phyloP scores from a whole-genome alignment of 331 rosid species.

The Quercus phellos region DNA sequence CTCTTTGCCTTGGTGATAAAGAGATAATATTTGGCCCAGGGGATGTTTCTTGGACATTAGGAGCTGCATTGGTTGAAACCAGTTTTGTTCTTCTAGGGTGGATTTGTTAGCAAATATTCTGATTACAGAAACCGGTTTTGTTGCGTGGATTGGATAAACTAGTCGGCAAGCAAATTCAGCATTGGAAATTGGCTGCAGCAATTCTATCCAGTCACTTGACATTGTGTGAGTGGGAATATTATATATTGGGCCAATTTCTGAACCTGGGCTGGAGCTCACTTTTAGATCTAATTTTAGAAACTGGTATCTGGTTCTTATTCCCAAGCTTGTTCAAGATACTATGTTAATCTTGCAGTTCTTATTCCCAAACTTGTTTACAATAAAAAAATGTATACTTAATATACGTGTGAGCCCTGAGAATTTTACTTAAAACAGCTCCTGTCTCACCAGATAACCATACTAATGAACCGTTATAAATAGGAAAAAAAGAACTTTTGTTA shows the following conservation, averaged over 20 bases:
- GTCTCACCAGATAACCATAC: background rate
- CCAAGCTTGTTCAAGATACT: background rate
- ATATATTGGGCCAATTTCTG: background rate
- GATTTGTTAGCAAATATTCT: background rate
- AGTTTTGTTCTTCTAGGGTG: slow-evolving; percentile 6
- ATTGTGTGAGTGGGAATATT: background rate
- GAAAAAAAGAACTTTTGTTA: background rate
- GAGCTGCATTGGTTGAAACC: slow-evolving; percentile 68
- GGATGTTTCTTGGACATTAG: slow-evolving; percentile 82
- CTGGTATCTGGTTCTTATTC: background rate
- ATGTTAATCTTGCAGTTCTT: background rate
- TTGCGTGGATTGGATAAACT: background rate
- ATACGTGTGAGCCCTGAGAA: background rate
- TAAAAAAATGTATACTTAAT: background rate
- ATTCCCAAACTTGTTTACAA: background rate
- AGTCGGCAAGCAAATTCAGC: background rate
- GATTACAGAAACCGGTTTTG: background rate
- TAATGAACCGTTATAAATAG: background rate
- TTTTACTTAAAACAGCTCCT: background rate
- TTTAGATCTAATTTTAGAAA: background rate
- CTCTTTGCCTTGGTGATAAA: slow-evolving; percentile 57
- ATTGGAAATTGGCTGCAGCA: background rate
- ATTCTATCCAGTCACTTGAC: background rate
- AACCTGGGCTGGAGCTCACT: background rate
- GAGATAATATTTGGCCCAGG: slow-evolving; percentile 73